Percentiles rank a stretch among this genome's conserved stretches.
phyloP scores from a whole-genome alignment of 768 basidiomycete species.

The Butyriboletus loyo region DNA sequence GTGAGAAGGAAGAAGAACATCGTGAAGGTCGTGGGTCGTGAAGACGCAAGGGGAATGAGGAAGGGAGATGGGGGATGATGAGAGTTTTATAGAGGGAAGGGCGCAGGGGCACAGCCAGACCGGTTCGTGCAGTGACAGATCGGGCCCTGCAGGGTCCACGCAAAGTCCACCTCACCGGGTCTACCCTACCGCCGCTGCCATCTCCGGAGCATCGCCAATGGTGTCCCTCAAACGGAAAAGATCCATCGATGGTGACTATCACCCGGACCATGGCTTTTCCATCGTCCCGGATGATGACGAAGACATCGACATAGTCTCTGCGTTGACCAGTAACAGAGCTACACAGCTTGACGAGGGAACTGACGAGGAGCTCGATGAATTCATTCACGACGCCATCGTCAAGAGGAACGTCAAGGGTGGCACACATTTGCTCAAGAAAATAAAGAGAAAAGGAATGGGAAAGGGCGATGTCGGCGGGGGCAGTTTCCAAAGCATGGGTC shows the following conservation, averaged over 20 bases:
- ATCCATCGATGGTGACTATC: slow-evolving; percentile 1
- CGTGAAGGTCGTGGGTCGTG: slow-evolving; percentile 23
- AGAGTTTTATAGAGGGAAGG: slow-evolving; percentile 12
- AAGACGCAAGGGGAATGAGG: not conserved
- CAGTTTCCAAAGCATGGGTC: slow-evolving; percentile 96
- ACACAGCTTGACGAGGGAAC: not conserved
- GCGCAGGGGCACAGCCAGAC: slow-evolving; percentile 4
- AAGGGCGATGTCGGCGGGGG: slow-evolving; percentile 88
- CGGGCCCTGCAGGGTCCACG: not conserved
- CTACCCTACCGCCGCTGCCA: not conserved
- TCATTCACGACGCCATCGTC: slow-evolving; percentile 66
- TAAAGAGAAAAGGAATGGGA: slow-evolving; percentile 66
- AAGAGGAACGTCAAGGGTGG: slow-evolving; percentile 75
- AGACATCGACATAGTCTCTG: slow-evolving; percentile 69
- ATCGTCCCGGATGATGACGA: slow-evolving; percentile 6
- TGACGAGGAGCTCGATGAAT: slow-evolving; percentile 54
- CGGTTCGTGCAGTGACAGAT: not conserved
- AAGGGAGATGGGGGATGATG: not conserved
- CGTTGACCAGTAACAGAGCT: slow-evolving; percentile 40
- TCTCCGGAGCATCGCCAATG: slow-evolving; percentile 29
- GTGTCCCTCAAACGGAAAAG: slow-evolving; percentile 31
- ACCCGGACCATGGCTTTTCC: not conserved
- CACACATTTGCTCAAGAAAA: slow-evolving; percentile 71
- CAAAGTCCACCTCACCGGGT: not conserved
- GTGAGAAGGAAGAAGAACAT: slow-evolving; percentile 18